Evolutionary conservation across 2,329 filamentous ascomycete genomes (phyloP).

Genomic region (Fusarium pseudonygamai): DNA sequence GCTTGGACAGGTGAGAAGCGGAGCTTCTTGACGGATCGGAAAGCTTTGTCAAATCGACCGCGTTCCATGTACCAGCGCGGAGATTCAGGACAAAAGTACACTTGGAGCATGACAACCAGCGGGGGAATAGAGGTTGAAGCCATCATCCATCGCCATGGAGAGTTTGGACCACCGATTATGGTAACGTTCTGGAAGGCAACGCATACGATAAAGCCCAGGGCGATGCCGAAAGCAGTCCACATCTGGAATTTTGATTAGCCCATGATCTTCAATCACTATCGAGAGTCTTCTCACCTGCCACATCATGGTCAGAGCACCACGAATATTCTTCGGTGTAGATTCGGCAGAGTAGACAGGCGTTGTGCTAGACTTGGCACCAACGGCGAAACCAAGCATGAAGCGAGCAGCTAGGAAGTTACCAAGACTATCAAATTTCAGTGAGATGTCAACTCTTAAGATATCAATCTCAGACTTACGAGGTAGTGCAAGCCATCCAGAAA

Average conservation of each 20-base stretch:
- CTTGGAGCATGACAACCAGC: constrained; percentile 58
- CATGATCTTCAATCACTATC: accelerated
- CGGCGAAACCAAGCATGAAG: constrained; percentile 50
- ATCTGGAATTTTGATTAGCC: constrained; percentile 9
- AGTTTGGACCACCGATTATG: constrained; percentile 47
- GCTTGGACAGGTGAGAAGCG: constrained; percentile 60
- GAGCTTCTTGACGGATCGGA: constrained; percentile 55
- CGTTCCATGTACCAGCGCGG: constrained; percentile 65
- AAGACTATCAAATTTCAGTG: not conserved
- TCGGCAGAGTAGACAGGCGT: constrained; percentile 51
- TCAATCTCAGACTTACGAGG: constrained; percentile 58
- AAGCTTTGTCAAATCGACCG: constrained; percentile 56
- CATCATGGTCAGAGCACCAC: constrained; percentile 52
- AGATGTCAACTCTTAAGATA: accelerated
- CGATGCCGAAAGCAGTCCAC: constrained; percentile 51
- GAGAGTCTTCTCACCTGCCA: constrained; percentile 40
- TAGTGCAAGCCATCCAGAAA: constrained; percentile 65
- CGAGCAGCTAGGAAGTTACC: constrained; percentile 46
- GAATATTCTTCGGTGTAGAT: constrained; percentile 50
- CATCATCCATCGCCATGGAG: constrained; percentile 52
- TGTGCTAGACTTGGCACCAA: constrained; percentile 50
- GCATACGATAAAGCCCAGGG: constrained; percentile 51
- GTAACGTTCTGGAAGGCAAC: constrained; percentile 45
- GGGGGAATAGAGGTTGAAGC: constrained; percentile 64
- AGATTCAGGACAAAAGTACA: constrained; percentile 65